A percentile compares a stretch with the other conserved stretches of the same genome.
phyloP scores from a whole-genome alignment of 106 monocot genomes.

The Xerophyta viscosa region DNA sequence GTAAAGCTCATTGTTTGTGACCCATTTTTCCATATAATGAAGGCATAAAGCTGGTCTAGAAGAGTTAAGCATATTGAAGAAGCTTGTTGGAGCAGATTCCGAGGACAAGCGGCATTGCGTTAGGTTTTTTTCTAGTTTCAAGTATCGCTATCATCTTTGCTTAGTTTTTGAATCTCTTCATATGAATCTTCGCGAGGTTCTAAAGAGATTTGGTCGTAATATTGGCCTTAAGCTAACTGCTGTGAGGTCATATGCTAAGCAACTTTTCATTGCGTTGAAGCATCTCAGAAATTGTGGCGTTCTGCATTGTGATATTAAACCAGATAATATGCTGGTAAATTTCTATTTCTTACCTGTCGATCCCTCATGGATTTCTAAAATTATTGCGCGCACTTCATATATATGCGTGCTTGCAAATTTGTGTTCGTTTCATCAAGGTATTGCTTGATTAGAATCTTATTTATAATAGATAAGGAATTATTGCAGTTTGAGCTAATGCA shows the following conservation, averaged over 20 bases:
- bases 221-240: slow-evolving; percentile 99
- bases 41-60: slow-evolving; percentile 94
- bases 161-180: slow-evolving; percentile 99
- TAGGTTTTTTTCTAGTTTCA: slow-evolving; percentile 99
- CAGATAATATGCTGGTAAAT: slow-evolving; percentile 97
- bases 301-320: slow-evolving; percentile 97
- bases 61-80: slow-evolving; percentile 78
- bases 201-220: slow-evolving; percentile 99
- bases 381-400: no score
- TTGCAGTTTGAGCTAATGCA: no score
- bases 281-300: slow-evolving; percentile 95
- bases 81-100: slow-evolving; percentile 76
- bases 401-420: no score
- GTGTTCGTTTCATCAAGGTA: no score
- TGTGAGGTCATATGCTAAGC: slow-evolving; percentile 98
- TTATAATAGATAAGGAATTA: no score
- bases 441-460: no score
- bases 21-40: no score
- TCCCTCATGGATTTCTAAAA: no score
- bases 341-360: no score
- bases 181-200: slow-evolving; percentile 99
- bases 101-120: slow-evolving; percentile 95
- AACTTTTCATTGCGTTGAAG: slow-evolving; percentile 98
- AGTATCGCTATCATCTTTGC: slow-evolving; percentile 99
- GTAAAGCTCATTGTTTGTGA: no score